These are phyloP conservation scores for Hyphopichia fennica DNA, from an alignment of 1,139 yeast genomes.

Conservation along the genomic window DNA sequence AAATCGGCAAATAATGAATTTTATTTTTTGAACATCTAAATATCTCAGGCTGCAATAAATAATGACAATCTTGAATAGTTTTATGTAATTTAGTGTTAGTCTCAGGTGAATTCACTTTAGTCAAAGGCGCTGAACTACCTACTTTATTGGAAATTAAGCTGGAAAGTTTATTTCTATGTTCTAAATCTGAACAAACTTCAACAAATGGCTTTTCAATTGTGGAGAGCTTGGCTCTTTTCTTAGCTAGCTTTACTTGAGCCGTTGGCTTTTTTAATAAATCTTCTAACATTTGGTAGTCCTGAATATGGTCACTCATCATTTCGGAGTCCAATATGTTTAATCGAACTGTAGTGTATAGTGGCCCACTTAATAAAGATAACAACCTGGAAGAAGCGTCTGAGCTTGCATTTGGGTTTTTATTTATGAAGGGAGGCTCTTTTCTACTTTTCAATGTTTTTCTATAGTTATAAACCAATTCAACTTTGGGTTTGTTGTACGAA, in stretches of 20 bases:
- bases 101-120: conserved; percentile 16
- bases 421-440: background rate
- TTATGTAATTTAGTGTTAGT: conserved; percentile 16
- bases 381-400: background rate
- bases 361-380: background rate
- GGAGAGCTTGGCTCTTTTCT: conserved; percentile 39
- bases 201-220: conserved; percentile 44
- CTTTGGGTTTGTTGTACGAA: background rate
- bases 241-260: conserved; percentile 35
- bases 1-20: conserved; percentile 64
- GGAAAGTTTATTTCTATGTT: conserved; percentile 43
- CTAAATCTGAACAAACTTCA: conserved; percentile 50
- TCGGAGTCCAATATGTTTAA: background rate
- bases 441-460: background rate
- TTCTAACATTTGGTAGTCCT: conserved; percentile 11
- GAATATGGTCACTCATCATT: background rate
- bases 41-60: conserved; percentile 24
- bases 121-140: conserved; percentile 8
- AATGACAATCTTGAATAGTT: conserved; percentile 12
- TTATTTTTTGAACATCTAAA: conserved; percentile 46
- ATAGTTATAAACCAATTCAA: background rate
- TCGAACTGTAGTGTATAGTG: background rate
- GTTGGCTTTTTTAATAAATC: conserved; percentile 21
- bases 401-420: background rate
- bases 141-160: conserved; percentile 10